Conservation (phyloP, 495 filamentous ascomycete genomes). For the Hamigera avellanea region DNA sequence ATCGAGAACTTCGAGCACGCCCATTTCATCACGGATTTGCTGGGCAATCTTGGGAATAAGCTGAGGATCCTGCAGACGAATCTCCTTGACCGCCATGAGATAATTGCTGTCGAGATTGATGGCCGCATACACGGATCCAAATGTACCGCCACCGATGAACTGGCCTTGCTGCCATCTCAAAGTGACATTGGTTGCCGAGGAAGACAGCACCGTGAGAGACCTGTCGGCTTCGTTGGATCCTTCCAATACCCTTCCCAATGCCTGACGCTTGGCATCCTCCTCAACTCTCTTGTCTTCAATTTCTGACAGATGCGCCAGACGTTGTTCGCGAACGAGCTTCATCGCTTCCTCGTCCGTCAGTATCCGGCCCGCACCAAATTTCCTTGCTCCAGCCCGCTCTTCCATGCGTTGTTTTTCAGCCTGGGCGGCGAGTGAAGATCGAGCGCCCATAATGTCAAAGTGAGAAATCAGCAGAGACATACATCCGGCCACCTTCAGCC, state of each 20-base stretch:
- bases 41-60: conserved; percentile 85
- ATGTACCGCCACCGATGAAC: conserved; percentile 93
- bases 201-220: conserved; percentile 84
- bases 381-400: conserved; percentile 65
- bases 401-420: conserved; percentile 72
- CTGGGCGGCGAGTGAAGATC: conserved; percentile 84
- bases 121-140: conserved; percentile 92
- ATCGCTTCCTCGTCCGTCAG: conserved; percentile 78
- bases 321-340: conserved; percentile 58
- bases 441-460: conserved; percentile 97
- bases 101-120: conserved; percentile 94
- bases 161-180: conserved; percentile 97
- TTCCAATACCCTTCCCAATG: conserved; percentile 81
- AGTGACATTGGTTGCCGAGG: conserved; percentile 86
- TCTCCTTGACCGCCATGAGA: conserved; percentile 98
- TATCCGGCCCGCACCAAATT: conserved; percentile 62
- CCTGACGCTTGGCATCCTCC: conserved; percentile 77
- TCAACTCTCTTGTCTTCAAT: conserved; percentile 71
- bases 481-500: conserved; percentile 86
- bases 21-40: conserved; percentile 96
- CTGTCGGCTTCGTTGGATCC: conserved; percentile 91
- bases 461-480: conserved; percentile 97
- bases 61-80: conserved; percentile 91
- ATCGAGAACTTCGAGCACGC: conserved; percentile 84
- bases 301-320: conserved; percentile 53